These are phyloP conservation scores for Fusarium acutatum DNA, from an alignment of 2,329 filamentous ascomycete species.

Conservation along the genomic window DNA sequence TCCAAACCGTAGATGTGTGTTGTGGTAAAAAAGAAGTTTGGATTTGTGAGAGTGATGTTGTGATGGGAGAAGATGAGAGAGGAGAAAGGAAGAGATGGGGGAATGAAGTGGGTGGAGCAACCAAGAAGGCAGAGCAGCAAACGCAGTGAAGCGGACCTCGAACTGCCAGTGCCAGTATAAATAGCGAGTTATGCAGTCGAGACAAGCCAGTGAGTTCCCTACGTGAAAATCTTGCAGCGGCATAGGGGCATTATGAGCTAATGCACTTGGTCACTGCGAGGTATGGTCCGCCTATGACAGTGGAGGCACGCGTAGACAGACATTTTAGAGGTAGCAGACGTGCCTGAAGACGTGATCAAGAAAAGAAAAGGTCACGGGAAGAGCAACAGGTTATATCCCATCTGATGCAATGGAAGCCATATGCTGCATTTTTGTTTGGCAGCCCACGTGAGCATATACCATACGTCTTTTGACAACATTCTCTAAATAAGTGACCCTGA, in stretches of 20 bases:
- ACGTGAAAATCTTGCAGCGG: neutral
- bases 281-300: neutral
- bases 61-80: neutral
- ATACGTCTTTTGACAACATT: neutral
- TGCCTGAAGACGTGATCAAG: conserved; percentile 1
- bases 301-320: conserved; percentile 4
- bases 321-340: neutral
- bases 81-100: neutral
- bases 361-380: neutral
- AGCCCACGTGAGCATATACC: conserved; percentile 10
- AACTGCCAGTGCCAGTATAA: neutral
- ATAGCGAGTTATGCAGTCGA: neutral
- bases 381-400: neutral
- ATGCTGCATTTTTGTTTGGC: conserved; percentile 8
- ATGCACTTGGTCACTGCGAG: neutral
- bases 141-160: neutral
- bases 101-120: neutral
- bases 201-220: neutral
- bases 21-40: neutral
- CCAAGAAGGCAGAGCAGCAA: conserved; percentile 3
- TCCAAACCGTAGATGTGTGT: neutral
- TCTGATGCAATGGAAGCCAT: conserved; percentile 1
- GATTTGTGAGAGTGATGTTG: neutral
- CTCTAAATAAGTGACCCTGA: neutral
- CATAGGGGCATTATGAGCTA: neutral